Base-by-base conservation (phyloP, 73 alveolate genomes). In the Paraurostyla sp. region DNA sequence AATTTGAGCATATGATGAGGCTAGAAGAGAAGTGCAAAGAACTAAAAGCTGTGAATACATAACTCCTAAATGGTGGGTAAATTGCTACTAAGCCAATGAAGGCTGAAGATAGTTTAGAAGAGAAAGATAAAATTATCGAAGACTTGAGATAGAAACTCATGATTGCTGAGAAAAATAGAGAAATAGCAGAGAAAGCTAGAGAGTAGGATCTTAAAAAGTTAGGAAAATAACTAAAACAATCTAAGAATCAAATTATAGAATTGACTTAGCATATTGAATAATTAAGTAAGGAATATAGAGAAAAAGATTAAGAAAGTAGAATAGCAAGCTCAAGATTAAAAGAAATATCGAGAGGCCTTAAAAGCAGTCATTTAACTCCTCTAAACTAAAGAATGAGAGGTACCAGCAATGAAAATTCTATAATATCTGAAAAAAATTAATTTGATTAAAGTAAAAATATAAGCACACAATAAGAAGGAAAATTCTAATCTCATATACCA, bases 221-320 rank as follows among this genome's bases (percentile, higher is more conserved):
- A 25, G 35, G 9, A 0, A 16, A 0, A 25, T 23, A 32, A 38
- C 42, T 11, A 48, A 73, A 48, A 35, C 9, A 73, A 25, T 56
- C 25, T 48, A 43, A 43, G 27, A 13, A 3, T 45, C 42, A 73
- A 27, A 29, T 73, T 48, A 3, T 45, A 46, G 82, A 65, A 22
- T 40, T 65, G 42, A 1, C 41, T 33, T 9, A 6, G 2, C 41
- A 65, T 9, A 2, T 65, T 7, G 82, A 65, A 38, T 30, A 22
- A 16, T 38, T 65, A 32, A 38, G 42, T 18, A 33, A 40, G 25
- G 58, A 40, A 13, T 65, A 11, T 38, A 65, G 41, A 38, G 82
- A 65, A 35, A 65, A 65, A 65, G 82, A 65, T 40, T 65, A 65
- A 40, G 82, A 65, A 38, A 65, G 46, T 38, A 30, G 82, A 1